Conservation (phyloP, 257 asterid genomes). For the Rauvolfia tetraphylla region DNA sequence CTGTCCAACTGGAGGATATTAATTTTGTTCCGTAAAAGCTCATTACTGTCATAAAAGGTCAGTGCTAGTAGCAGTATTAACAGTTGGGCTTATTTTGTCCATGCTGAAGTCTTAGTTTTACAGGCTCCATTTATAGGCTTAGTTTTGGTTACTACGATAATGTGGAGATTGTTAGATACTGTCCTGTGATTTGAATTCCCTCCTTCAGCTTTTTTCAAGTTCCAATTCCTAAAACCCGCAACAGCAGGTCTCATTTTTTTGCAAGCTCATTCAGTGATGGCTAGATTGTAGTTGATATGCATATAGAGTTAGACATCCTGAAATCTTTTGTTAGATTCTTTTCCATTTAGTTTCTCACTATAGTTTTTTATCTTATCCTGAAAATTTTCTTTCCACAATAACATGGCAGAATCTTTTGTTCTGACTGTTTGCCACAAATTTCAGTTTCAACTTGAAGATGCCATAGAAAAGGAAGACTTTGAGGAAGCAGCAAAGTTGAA, state of each 20-base stretch:
- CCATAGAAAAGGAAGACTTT: constrained; percentile 82
- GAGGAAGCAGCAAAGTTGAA: constrained; percentile 80
- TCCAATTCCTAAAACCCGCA: background rate
- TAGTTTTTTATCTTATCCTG: background rate
- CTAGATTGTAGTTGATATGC: background rate
- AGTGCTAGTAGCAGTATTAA: background rate
- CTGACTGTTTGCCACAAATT: constrained; percentile 22
- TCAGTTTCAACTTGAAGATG: constrained; percentile 93
- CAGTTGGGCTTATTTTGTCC: too few relatives aligned
- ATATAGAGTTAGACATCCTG: background rate
- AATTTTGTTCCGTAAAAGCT: background rate
- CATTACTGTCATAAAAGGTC: background rate
- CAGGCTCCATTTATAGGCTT: background rate
- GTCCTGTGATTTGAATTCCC: background rate
- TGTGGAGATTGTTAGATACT: background rate
- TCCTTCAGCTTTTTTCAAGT: background rate
- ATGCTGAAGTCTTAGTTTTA: background rate
- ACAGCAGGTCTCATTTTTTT: background rate
- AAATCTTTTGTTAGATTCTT: background rate
- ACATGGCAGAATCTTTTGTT: background rate
- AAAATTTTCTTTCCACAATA: background rate
- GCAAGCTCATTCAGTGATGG: background rate
- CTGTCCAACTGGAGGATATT: background rate
- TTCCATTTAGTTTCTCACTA: background rate
- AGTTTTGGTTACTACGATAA: background rate